phyloP scores from a whole-genome alignment of 1,139 yeast genomes.

The Geotrichum histeridarum region DNA sequence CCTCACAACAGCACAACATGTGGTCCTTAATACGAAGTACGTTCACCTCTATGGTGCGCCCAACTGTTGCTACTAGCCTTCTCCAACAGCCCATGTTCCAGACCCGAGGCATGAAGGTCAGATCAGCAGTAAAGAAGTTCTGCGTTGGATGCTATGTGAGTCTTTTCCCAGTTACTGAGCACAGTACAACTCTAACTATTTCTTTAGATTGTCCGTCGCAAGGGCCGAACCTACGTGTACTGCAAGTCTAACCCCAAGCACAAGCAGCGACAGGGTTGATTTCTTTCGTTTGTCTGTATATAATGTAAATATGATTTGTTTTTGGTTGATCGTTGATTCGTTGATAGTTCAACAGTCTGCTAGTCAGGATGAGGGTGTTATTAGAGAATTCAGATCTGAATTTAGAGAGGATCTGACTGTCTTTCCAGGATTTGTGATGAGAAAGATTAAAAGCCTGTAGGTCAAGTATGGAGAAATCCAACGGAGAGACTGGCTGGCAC shows the following conservation, averaged over 20 bases:
- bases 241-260: conserved; percentile 92
- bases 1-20: conserved; percentile 2
- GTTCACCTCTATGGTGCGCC: conserved; percentile 17
- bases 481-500: too few species aligned
- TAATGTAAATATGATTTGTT: conserved; percentile 7
- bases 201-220: conserved; percentile 69
- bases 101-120: conserved; percentile 57
- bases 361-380: too few species aligned
- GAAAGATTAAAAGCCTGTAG: too few species aligned
- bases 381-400: too few species aligned
- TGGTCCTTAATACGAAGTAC: conserved; percentile 18
- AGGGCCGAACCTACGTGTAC: conserved; percentile 87
- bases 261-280: conserved; percentile 92
- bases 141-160: conserved; percentile 78
- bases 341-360: background rate
- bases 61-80: conserved; percentile 18
- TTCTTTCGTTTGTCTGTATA: conserved; percentile 4
- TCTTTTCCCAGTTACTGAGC: conserved; percentile 8
- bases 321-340: background rate
- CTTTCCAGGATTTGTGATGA: too few species aligned
- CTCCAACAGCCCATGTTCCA: conserved; percentile 21
- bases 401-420: too few species aligned
- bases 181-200: background rate
- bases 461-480: too few species aligned
- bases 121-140: conserved; percentile 84